Evolutionary conservation across 805 yeast species (phyloP).

Genomic region (Maudiozyma saulgeensis): DNA sequence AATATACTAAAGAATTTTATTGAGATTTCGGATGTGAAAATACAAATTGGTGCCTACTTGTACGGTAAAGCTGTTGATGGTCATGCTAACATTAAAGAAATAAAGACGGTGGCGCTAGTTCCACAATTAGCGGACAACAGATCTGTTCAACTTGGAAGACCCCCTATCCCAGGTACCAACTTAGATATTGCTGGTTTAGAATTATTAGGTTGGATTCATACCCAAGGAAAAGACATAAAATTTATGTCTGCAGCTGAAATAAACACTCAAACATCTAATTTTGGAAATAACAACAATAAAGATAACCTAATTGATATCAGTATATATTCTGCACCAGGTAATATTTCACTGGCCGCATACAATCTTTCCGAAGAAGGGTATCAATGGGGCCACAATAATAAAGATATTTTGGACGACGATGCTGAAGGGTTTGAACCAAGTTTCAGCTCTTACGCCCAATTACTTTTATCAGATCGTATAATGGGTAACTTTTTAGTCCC

Average conservation of each 20-base stretch:
- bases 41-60: constrained; percentile 72
- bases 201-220: constrained; percentile 91
- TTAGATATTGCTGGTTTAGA: constrained; percentile 49
- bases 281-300: constrained; percentile 28
- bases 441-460: constrained; percentile 55
- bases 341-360: constrained; percentile 65
- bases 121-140: constrained; percentile 80
- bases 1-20: constrained; percentile 70
- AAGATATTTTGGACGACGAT: constrained; percentile 41
- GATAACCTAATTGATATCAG: constrained; percentile 45
- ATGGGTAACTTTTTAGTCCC: constrained; percentile 85
- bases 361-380: constrained; percentile 54
- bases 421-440: constrained; percentile 60
- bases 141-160: constrained; percentile 49
- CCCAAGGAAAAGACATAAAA: constrained; percentile 59
- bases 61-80: constrained; percentile 76
- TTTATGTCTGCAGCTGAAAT: constrained; percentile 64
- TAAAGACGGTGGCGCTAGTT: constrained; percentile 61
- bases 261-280: constrained; percentile 40
- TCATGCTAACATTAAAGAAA: constrained; percentile 65
- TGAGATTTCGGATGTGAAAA: constrained; percentile 68
- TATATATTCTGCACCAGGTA: constrained; percentile 74
- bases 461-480: constrained; percentile 63
- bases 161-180: constrained; percentile 17
- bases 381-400: constrained; percentile 65